Base-by-base conservation (phyloP, 345 rosid species). In the Populus simonii region DNA sequence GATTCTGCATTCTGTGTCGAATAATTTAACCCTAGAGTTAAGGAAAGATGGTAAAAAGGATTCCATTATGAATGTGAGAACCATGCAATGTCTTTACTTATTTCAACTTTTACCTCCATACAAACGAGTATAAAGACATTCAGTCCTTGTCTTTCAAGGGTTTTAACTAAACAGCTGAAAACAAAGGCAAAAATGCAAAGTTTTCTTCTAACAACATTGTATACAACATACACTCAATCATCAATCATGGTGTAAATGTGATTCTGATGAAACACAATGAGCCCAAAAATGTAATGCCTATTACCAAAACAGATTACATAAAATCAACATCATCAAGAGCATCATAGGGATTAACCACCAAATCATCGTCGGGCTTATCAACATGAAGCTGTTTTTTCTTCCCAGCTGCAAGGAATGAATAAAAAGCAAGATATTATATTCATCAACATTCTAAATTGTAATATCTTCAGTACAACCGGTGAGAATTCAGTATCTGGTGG, bases 361-460 rank as follows among this genome's bases (percentile, higher is more conserved):
- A 36, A 80, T 92, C 95, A 43, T 93, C 96, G 16, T 91, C 90
- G 0, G 93, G 88, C 80, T 86, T 96, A 80, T 91, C 98, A 6
- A 93, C 84, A 70, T 79, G 90, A 51, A 92, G 92, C 79, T 93
- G 95, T 82, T 96, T 96, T 79, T 93, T 95, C 91, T 90, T 96
- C 61, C 87, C 92, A 77, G 87, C 88, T 84, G 90, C 53, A 38
- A 55, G 53, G 57, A 23, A 16, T 18, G 41, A 71, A 29, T 36
- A 5, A 17, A 29, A 27, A 12, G 17, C 51, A 9, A 23, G 6
- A 1, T 17, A 1, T 27, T 23, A 13, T 20, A 23, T 59, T 59
- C 25, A 53, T 15, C 31, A 43, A 39, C 13, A 63, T 45, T 15
- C 13, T 31, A 35, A 22, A 15, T 7, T n/a, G 70, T 7, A 1